Base-by-base conservation (phyloP, 2,329 filamentous ascomycete species). In the Nakataea oryzae region DNA sequence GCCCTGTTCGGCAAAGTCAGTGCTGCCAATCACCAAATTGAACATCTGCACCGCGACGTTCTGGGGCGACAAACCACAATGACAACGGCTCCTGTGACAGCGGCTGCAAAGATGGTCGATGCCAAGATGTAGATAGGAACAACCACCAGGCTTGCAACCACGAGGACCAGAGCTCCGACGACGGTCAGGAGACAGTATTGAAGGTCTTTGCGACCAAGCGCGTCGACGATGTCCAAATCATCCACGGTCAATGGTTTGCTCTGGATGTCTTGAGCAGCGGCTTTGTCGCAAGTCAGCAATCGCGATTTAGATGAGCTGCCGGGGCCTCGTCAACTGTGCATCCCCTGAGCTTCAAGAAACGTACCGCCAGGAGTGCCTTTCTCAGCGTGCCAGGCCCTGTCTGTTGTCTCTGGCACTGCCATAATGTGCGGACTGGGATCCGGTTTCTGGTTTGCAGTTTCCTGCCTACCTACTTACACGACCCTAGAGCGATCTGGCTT, bases 151-250 rank as follows among this genome's bases (percentile, higher is more conserved):
- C 21, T 29, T n/a, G 60, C 17, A 21, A 30, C 30, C 17, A 47
- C 12, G 17, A 65, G 32, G 2, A 50, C 28, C 3, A 60, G 57
- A 3, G 29, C 14, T 9, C 41, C 59, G 5, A 62, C 8, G 3
- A 60, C n/a, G 11, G 47, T 28, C 11, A 55, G 17, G 12, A 61
- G 29, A 8, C 34, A 61, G 28, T 30, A 29, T n/a, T 41, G 41
- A 29, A 54, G 14, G 7, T 61, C 59, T 3, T 61, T 50, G 3
- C 50, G 26, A 30, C 24, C 54, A 50, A 61, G 60, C n/a, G 60
- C 60, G 47, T 61, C 60, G 30, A 41, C n/a, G 30, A 61, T 61
- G 26, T 61, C 11, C 29, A 61, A 27, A 24, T 61, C 60, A 29
- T 30, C 30, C 50, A 21, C 60, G 21, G 60, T 55, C 47, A 61